These are phyloP conservation scores for Aspergillus udagawae DNA, from an alignment of 2,329 filamentous ascomycete genomes.

Conservation along the genomic window DNA sequence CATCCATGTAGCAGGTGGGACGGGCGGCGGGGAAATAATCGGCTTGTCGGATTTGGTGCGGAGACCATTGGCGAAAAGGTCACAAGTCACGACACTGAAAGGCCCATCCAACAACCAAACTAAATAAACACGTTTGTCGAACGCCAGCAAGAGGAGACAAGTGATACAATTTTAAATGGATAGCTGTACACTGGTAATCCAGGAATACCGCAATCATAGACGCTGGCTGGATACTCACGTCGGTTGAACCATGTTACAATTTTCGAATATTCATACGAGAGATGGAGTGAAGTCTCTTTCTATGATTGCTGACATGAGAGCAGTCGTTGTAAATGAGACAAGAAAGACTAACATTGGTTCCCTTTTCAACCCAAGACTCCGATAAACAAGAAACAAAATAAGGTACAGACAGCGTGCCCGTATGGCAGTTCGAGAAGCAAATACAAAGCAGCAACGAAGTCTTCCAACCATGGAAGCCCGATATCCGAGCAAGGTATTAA, in stretches of 20 bases:
- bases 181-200: not conserved
- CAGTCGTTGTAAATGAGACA: slow-evolving; percentile 15
- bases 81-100: not conserved
- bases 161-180: not conserved
- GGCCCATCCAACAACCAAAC: not conserved
- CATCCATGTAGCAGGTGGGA: not conserved
- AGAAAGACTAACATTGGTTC: slow-evolving; percentile 27
- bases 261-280: not conserved
- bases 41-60: not conserved
- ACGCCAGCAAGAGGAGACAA: not conserved
- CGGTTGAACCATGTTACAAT: not conserved
- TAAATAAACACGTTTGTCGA: not conserved
- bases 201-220: not conserved
- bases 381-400: slow-evolving; percentile 29
- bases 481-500: slow-evolving; percentile 11
- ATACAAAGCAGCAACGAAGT: slow-evolving; percentile 1
- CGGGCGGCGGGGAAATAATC: too few species aligned
- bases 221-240: not conserved
- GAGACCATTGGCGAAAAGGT: not conserved
- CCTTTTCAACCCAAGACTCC: slow-evolving; percentile 42
- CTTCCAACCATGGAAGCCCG: slow-evolving; percentile 7
- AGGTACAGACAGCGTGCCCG: slow-evolving; percentile 37
- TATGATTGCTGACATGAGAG: not conserved
- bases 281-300: not conserved
- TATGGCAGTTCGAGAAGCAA: slow-evolving; percentile 8